Base-by-base conservation (phyloP, 108 stramenopile species). In the Fragilariopsis cylindrus region DNA sequence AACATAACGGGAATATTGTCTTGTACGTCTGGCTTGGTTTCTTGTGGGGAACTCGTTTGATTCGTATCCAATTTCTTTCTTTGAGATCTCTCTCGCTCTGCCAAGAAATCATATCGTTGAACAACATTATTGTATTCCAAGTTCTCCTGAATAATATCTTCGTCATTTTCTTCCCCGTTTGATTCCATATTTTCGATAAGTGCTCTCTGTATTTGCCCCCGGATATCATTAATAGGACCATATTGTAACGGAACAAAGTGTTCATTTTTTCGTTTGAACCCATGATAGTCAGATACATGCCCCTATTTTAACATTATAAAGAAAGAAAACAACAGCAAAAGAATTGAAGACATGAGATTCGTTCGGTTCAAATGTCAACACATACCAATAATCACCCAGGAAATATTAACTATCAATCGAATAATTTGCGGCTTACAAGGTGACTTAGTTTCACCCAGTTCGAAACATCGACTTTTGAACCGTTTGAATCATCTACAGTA, bases 241-340 rank as follows among this genome's bases (percentile, higher is more conserved):
- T 42, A 79, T 3, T 54, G 30, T 42, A 79, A 62, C 5, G 78
- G 78, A 45, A 67, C 43, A 55, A 79, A 73, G 44, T 63, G 50
- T 48, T 72, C 71, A 48, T 79, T 54, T 71, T 63, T 60, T 41
- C 78, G 56, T 68, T 73, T 57, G 30, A 60, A 69, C 0, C 78
- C 78, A 41, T 73, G 72, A 45, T 79, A 79, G 48, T 79, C 78
- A 63, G 71, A 72, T 21, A 64, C 62, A 44, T 72, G 72, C 3
- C 72, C 72, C 67, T 68, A 9, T 60, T 21, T 63, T 63, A n/a
- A 13, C 13, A 40, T 47, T 19, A 66, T n/a, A 66, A 66, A 16
- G 13, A 30, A 30, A 30, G 30, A 30, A 30, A 30, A 30, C 30
- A 30, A 30, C 30, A 30, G 30, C 30, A 30, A 30, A 30, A 30